Base-by-base conservation (phyloP, 495 filamentous ascomycete species). In the Daldinia concentrica region DNA sequence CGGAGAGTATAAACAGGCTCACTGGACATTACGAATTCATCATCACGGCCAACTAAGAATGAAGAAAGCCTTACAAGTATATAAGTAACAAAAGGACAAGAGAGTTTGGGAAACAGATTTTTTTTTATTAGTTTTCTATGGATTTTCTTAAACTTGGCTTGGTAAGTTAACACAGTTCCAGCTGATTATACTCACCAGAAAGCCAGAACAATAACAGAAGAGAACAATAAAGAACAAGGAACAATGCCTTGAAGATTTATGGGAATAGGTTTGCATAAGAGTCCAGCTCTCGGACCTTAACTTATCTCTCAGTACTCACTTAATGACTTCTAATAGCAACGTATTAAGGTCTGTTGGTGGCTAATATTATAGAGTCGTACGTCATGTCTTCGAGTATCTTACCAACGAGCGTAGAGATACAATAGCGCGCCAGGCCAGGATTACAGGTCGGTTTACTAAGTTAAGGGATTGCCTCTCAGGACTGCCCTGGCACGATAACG, bases 101-200 rank as follows among this genome's bases (percentile, higher is more conserved):
- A 30, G 11, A 9, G 3, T 11, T 36, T 36, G 5, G 32, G 9
- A 36, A 30, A 17, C 15, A 2, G 15, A 36, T 37, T 62, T 22
- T 62, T 62, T 14, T 27, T 54, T 22, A 30, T 43, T n/a, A n/a
- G n/a, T n/a, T 27, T 43, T 37, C 50, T 55, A 64, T 4, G 11
- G 26, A 29, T 9, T 55, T 48, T 17, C 5, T 11, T 54, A 56
- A 43, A 29, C 32, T 39, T 12, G 17, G 19, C 19, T 29, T 32
- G 17, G 36, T 19, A 64, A 24, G 34, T 64, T 11, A 15, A 17
- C 12, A 15, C 19, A 63, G 48, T 14, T 30, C 26, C n/a, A 26
- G 27, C 51, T 57, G 26, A 36, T 64, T 45, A 56, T 36, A 15
- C 17, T 36, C 26, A 43, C 22, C 56, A 30, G 50, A 29, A 32